Evolutionary conservation across 2,329 filamentous ascomycete species (phyloP), one percentile per base, ranked within the genome.

Genomic region (Fusarium mexicanum): DNA sequence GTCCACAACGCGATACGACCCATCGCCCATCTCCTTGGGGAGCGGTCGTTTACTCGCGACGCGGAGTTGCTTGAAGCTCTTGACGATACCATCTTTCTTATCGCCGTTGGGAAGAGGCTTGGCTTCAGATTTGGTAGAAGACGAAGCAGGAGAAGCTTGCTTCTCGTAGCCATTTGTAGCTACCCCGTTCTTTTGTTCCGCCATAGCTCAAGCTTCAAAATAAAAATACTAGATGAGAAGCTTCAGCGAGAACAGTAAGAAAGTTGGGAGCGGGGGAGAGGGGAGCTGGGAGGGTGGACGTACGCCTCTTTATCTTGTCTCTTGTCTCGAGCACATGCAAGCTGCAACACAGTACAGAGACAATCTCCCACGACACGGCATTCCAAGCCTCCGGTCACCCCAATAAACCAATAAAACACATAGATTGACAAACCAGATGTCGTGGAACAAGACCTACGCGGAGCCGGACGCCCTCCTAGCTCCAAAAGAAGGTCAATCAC

Each of bases 21-120:
- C 91, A 78, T 91, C 87, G 33, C 91, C 91, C 61, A 86, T 87
- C 76, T 92, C 86, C 4, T 85, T 90, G 0, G 92, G 91, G 38
- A 92, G 81, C 16, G 92, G 91, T n/a, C 89, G 84, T 66, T 85
- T 85, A 3, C 90, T 89, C 9, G 89, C 87, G 61, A 83, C 76
- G 6, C 81, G 77, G 35, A 84, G 74, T 54, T 81, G 79, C 71
- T 80, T 78, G 50, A 84, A 74, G 38, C 73, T 77, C 17, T 72
- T 76, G 3, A 81, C 14, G 10, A 75, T 51, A n/a, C 73, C 69
- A 47, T 79, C 73, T 53, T 79, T 80, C 61, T 76, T 74, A n/a
- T 70, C 61, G 6, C 67, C 70, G 8, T 68, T 62, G 3, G 63
- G 64, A 53, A 57, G 62, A 29, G 69, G 53, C 22, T 37, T 20